Conservation (phyloP, 2,329 filamentous ascomycete genomes). For the Verticillium nonalfalfae region DNA sequence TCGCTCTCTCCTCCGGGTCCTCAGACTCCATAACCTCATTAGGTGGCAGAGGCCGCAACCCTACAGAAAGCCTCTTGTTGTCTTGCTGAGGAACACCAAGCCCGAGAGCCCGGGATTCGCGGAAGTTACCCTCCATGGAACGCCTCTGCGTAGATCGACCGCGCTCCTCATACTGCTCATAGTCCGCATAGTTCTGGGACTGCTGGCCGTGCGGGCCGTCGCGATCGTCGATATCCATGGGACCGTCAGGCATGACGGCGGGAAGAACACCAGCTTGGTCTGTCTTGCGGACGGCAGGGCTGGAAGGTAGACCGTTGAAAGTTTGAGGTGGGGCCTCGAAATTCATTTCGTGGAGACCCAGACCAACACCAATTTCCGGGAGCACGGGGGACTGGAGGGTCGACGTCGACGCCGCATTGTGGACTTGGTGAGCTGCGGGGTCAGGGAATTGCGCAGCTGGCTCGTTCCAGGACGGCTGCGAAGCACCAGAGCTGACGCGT, state of each 20-base stretch:
- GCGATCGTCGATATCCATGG: slow-evolving; percentile 14
- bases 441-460: slow-evolving; percentile 1
- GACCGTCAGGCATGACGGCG: slow-evolving; percentile 20
- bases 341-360: slow-evolving; percentile 11
- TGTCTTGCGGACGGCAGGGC: neutral
- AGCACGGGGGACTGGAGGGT: slow-evolving; percentile 2
- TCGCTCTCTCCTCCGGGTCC: slow-evolving; percentile 89
- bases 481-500: slow-evolving; percentile 3
- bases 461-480: slow-evolving; percentile 7
- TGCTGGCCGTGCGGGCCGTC: slow-evolving; percentile 9
- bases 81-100: slow-evolving; percentile 50
- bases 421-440: neutral
- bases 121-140: slow-evolving; percentile 16
- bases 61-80: slow-evolving; percentile 57
- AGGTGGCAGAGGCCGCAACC: slow-evolving; percentile 80
- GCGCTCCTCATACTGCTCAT: slow-evolving; percentile 21
- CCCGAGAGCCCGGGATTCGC: slow-evolving; percentile 33
- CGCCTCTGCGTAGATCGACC: slow-evolving; percentile 26
- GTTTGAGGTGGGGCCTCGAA: slow-evolving; percentile 9
- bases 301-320: slow-evolving; percentile 18
- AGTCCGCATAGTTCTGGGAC: slow-evolving; percentile 11
- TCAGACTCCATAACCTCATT: slow-evolving; percentile 74
- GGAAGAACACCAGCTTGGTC: slow-evolving; percentile 9
- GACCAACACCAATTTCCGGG: slow-evolving; percentile 11
- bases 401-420: neutral